Evolutionary conservation across 441 rosid genomes (phyloP), one percentile per base, ranked within the genome.

Genomic region (Croton setiger): DNA sequence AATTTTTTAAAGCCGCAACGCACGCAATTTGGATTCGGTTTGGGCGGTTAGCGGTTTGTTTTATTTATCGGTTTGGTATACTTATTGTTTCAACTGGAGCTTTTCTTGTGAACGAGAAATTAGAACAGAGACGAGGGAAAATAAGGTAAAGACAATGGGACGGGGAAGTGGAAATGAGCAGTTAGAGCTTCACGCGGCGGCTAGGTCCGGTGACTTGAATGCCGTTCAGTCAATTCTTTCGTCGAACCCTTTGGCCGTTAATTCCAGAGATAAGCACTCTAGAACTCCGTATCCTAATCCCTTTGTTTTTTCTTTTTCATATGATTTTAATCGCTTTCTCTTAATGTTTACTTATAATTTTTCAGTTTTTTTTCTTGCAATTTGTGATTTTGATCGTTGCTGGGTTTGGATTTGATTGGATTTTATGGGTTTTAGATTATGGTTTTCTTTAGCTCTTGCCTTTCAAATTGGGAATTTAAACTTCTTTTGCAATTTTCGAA

Each of bases 251-350:
- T 67, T 90, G 75, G 82, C 84, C 10, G 72, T 90, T 69, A 91
- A 92, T 76, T 82, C 91, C 52, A 85, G 97, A 82, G 98, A 94
- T 88, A 94, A 86, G 79, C 97, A 87, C 83, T 91, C 97, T 39
- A 83, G 97, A 23, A 94, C 96, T 66, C 96, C 98, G 97, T 91
- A 90, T 86, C 94, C 91, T 81, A 20, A 23, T 20, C 36, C 10
- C 5, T n/a, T 58, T 23, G 49, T 10, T 23, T 23, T 60, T 35
- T 23, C 2, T 53, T 15, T 18, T 21, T 49, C 10, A 39, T 53
- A 61, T 27, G 5, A 7, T 48, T 71, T 63, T 31, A 35, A 14
- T 43, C 18, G 49, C 14, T 27, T 53, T 33, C 47, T 39, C 18
- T 3, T 48, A 15, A 7, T 17, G 5, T 20, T 60, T 39, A 11